Evolutionary conservation across 768 basidiomycete species (phyloP).

Genomic region (Tephrocybe sp.): DNA sequence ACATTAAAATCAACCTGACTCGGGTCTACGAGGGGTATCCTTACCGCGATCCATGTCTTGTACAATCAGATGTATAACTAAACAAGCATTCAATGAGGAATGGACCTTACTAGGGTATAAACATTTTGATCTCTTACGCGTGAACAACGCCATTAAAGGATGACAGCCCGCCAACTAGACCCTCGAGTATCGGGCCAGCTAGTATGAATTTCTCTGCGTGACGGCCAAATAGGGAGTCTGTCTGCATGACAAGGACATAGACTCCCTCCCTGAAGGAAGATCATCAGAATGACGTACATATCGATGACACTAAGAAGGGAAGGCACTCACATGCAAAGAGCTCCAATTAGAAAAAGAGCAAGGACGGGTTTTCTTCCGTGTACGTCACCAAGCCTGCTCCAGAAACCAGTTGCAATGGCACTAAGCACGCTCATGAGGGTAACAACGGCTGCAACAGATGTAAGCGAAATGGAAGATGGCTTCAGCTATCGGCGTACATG

Average conservation of each 20-base stretch:
- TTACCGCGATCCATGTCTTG: constrained; percentile 48
- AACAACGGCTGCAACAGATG: constrained; percentile 50
- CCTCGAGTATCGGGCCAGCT: constrained; percentile 77
- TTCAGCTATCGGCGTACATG: constrained; percentile 33
- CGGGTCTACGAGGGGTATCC: background rate
- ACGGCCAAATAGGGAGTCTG: constrained; percentile 40
- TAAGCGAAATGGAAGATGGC: constrained; percentile 1
- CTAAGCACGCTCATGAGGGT: constrained; percentile 78
- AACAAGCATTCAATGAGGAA: too few species aligned
- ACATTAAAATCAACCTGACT: too few species aligned
- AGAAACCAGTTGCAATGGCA: constrained; percentile 82
- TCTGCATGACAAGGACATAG: constrained; percentile 77
- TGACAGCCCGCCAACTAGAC: constrained; percentile 71
- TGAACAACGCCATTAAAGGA: constrained; percentile 66
- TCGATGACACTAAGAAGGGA: background rate
- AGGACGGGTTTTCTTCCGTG: constrained; percentile 79
- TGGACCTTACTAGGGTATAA: too few species aligned
- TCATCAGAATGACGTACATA: background rate
- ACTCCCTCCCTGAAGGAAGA: constrained; percentile 61
- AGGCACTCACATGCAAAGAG: constrained; percentile 65
- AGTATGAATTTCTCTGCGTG: constrained; percentile 75
- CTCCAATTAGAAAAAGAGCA: constrained; percentile 62
- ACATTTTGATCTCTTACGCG: constrained; percentile 57
- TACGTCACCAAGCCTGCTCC: constrained; percentile 79
- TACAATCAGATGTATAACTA: constrained; percentile 57